Conservation (phyloP, 192 early-diverging fungal genomes). For the Podila epicladia region DNA sequence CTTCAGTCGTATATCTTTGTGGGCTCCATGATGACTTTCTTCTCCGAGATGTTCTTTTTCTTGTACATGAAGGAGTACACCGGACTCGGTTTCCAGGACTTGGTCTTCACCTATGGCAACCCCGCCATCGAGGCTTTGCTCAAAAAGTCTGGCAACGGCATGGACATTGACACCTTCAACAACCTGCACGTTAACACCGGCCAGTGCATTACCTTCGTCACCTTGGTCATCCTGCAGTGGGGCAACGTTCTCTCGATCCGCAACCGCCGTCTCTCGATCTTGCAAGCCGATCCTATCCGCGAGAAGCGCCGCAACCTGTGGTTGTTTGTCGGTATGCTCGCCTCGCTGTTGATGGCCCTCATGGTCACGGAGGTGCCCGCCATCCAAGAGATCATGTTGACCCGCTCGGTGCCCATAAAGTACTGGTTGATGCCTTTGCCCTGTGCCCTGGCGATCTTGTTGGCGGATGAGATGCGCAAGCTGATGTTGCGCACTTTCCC, state of each 20-base stretch:
- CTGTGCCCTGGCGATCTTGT: slow-evolving; percentile 67
- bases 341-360: slow-evolving; percentile 56
- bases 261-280: slow-evolving; percentile 66
- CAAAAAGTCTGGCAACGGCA: slow-evolving; percentile 13
- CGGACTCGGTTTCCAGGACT: slow-evolving; percentile 59
- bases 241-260: slow-evolving; percentile 71
- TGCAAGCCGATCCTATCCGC: slow-evolving; percentile 72
- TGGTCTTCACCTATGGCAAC: slow-evolving; percentile 43
- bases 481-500: slow-evolving; percentile 49
- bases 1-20: slow-evolving; percentile 84
- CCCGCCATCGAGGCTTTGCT: slow-evolving; percentile 15
- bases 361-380: slow-evolving; percentile 61
- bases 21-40: slow-evolving; percentile 73
- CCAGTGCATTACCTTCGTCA: slow-evolving; percentile 73
- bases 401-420: slow-evolving; percentile 65
- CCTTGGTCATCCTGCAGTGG: slow-evolving; percentile 70
- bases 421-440: slow-evolving; percentile 75
- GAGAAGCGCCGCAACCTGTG: slow-evolving; percentile 64
- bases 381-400: slow-evolving; percentile 65
- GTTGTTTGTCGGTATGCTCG: slow-evolving; percentile 63
- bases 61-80: slow-evolving; percentile 68
- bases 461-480: slow-evolving; percentile 75
- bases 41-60: slow-evolving; percentile 77
- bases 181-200: slow-evolving; percentile 53
- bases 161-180: slow-evolving; percentile 34